A percentile compares a stretch with the other conserved stretches of the same genome.
Evolutionary conservation across 805 yeast species (phyloP).

Genomic region (Kodamaea neixiangensis): DNA sequence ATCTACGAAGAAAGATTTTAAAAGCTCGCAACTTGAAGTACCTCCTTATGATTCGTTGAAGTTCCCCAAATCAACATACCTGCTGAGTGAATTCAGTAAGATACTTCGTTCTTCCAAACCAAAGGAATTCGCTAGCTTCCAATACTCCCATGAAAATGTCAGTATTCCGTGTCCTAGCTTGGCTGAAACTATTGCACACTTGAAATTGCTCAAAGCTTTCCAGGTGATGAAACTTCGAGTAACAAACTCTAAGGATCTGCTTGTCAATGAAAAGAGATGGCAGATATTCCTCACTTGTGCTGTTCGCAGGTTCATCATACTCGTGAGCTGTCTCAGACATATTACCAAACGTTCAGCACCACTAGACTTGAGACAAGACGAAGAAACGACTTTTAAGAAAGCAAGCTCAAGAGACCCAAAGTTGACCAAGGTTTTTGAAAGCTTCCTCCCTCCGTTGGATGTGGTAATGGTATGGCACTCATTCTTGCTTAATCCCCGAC

Average conservation of each 20-base stretch:
- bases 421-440: not conserved
- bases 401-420: not conserved
- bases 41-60: not conserved
- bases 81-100: not conserved
- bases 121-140: not conserved
- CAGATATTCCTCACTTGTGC: constrained; percentile 25
- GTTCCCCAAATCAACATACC: not conserved
- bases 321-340: constrained; percentile 18
- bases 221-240: constrained; percentile 18
- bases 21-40: not conserved
- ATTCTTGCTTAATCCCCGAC: constrained; percentile 20
- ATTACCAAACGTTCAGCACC: not conserved
- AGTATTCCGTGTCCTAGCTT: constrained; percentile 9
- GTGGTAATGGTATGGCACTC: constrained; percentile 27
- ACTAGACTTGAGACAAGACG: not conserved
- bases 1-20: too few relatives aligned
- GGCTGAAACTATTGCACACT: constrained; percentile 22
- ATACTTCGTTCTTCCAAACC: not conserved
- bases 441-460: constrained; percentile 23
- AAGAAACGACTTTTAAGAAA: not conserved
- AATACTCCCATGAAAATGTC: not conserved
- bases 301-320: constrained; percentile 22
- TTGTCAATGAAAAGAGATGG: constrained; percentile 19
- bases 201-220: constrained; percentile 25
- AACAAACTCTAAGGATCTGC: constrained; percentile 1